These are phyloP conservation scores for Rosa chinensis DNA, from an alignment of 306 rosid species.

Conservation along the genomic window DNA sequence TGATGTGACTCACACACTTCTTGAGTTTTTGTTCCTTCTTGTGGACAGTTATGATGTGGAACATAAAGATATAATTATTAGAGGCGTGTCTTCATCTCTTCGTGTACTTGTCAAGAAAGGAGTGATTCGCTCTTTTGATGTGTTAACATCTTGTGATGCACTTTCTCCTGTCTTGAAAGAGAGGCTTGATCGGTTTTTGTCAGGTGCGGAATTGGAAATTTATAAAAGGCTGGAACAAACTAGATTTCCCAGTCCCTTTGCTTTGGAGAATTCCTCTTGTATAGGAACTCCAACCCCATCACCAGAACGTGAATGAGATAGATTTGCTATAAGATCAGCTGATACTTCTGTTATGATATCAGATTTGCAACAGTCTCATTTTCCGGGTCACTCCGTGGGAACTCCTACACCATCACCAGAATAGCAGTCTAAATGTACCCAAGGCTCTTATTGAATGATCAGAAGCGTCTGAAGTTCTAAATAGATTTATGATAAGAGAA, in stretches of 20 bases:
- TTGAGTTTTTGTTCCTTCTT: slow-evolving; percentile 70
- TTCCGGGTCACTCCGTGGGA: too few species aligned
- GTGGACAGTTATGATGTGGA: slow-evolving; percentile 69
- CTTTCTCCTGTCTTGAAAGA: slow-evolving; percentile 46
- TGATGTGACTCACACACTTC: slow-evolving; percentile 57
- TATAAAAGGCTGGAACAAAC: background rate
- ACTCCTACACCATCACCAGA: too few species aligned
- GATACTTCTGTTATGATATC: background rate
- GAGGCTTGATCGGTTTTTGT: slow-evolving; percentile 24
- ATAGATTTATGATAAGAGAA: too few species aligned
- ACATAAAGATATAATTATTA: slow-evolving; percentile 40
- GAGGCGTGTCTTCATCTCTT: slow-evolving; percentile 66
- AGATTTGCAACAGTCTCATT: background rate
- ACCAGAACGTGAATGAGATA: background rate
- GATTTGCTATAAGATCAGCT: background rate
- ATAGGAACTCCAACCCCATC: slow-evolving; percentile 12
- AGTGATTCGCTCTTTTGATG: slow-evolving; percentile 57
- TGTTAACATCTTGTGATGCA: slow-evolving; percentile 48
- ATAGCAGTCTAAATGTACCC: too few species aligned
- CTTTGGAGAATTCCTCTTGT: background rate
- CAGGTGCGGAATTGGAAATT: background rate
- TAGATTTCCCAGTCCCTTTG: background rate
- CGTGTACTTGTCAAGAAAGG: slow-evolving; percentile 45
- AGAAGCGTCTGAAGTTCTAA: too few species aligned
- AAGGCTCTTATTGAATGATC: too few species aligned